Evolutionary conservation across 2,329 filamentous ascomycete genomes (phyloP), one percentile per base, ranked within the genome.

Genomic region (Ascochyta clinopodiicola): DNA sequence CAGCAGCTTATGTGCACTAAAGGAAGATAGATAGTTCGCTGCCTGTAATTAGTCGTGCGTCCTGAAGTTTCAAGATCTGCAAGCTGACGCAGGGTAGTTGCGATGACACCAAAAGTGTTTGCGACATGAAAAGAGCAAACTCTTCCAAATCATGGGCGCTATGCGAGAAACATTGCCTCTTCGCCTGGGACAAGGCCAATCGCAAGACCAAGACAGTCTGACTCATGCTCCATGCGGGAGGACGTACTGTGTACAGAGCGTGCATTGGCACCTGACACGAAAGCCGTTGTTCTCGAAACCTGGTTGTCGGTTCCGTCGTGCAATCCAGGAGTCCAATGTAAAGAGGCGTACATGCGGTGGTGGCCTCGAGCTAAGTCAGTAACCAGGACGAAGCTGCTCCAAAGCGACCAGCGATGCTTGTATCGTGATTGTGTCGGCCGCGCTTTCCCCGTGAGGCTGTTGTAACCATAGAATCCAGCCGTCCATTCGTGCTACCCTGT

Each of bases 281-380:
- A 68, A 63, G 63, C 69, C 64, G 66, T 69, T 72, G 36, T 51
- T 50, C 47, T 61, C 47, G 56, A 60, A 62, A 72, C 72, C 72
- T 60, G 72, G 72, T 74, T 66, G 56, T 62, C 63, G 72, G 72
- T 65, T 63, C 38, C 62, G 72, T 74, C 55, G 62, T 64, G 73
- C 69, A 27, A 56, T 60, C 52, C 38, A 56, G 44, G 58, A 61
- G 37, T 50, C 55, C 17, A 17, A 64, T 62, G 56, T 56, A 63
- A 53, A 59, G 57, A 66, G 54, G 64, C 60, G 58, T 65, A 56
- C 63, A 68, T 70, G 66, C 63, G 64, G 63, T 61, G 59, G 64
- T 51, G 60, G 42, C 37, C 51, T 51, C 51, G 54, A 52, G 32
- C 44, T 48, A 36, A 59, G 32, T 29, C 40, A 52, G 46, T 48